Conservation (phyloP, 495 filamentous ascomycete genomes). For the Aspergillus asperescens region DNA sequence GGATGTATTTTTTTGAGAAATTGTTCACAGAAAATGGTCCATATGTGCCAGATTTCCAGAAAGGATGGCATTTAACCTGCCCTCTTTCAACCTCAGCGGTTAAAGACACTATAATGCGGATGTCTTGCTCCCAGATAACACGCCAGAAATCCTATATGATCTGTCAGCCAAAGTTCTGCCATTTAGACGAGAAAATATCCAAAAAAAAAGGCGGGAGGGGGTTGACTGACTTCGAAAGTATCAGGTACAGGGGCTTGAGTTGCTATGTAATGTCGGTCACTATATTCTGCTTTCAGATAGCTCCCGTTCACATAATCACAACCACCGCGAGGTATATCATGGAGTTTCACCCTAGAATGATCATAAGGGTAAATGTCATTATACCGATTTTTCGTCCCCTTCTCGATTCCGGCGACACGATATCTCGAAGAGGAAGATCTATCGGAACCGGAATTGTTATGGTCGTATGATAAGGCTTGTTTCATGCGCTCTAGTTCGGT, state of each 20-base stretch:
- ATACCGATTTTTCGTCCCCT: slow-evolving; percentile 91
- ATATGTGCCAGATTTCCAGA: slow-evolving; percentile 79
- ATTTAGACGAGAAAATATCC: neutral
- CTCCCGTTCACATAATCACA: slow-evolving; percentile 98
- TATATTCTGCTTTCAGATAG: slow-evolving; percentile 68
- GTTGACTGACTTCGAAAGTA: slow-evolving; percentile 74
- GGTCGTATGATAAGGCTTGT: slow-evolving; percentile 68
- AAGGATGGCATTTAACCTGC: slow-evolving; percentile 90
- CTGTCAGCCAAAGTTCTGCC: slow-evolving; percentile 17
- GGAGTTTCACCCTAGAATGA: slow-evolving; percentile 78
- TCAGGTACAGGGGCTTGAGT: slow-evolving; percentile 90
- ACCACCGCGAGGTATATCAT: slow-evolving; percentile 58
- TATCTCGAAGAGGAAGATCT: slow-evolving; percentile 28
- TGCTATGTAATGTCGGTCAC: slow-evolving; percentile 88
- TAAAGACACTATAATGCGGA: slow-evolving; percentile 89
- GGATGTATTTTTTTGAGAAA: slow-evolving; percentile 74
- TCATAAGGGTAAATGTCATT: slow-evolving; percentile 98
- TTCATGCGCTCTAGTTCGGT: slow-evolving; percentile 87
- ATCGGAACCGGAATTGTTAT: slow-evolving; percentile 40
- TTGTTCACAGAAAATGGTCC: slow-evolving; percentile 71
- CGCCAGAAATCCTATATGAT: slow-evolving; percentile 92
- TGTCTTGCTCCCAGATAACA: slow-evolving; percentile 93
- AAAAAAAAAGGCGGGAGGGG: slow-evolving; percentile 1
- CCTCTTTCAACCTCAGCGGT: slow-evolving; percentile 95
- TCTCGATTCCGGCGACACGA: slow-evolving; percentile 83